A percentile compares a stretch with the other conserved stretches of the same genome.
Evolutionary conservation across 2,329 filamentous ascomycete genomes (phyloP).

Genomic region (Scolecobasidium constrictum): DNA sequence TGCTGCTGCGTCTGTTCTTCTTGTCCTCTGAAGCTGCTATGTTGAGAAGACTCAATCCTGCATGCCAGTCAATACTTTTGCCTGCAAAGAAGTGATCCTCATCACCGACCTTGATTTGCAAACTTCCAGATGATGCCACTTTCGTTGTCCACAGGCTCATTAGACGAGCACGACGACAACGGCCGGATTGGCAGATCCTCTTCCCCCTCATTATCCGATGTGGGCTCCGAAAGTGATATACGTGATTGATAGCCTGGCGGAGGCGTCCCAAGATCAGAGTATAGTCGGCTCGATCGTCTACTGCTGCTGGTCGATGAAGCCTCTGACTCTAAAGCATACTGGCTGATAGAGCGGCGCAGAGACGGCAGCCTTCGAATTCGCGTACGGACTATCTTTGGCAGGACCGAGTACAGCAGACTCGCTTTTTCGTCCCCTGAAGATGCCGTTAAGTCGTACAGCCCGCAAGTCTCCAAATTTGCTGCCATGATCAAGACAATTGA

Average conservation of each 20-base stretch:
- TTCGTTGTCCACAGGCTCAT: constrained; percentile 14
- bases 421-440: constrained; percentile 13
- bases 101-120: constrained; percentile 34
- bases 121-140: constrained; percentile 41
- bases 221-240: constrained; percentile 12
- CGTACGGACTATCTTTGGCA: constrained; percentile 42
- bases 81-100: neutral
- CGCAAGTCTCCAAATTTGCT: too few relatives aligned
- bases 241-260: constrained; percentile 24
- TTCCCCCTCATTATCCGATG: constrained; percentile 9
- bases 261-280: constrained; percentile 20
- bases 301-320: constrained; percentile 14
- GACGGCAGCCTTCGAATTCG: constrained; percentile 41
- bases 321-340: constrained; percentile 15
- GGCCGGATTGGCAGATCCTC: constrained; percentile 19
- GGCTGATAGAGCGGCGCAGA: constrained; percentile 26
- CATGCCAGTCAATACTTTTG: too few relatives aligned
- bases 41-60: constrained; percentile 37
- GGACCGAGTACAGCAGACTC: constrained; percentile 42
- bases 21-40: constrained; percentile 36
- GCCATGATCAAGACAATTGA: too few relatives aligned
- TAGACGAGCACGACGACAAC: constrained; percentile 13
- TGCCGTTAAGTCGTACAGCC: too few relatives aligned
- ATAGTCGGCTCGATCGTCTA: constrained; percentile 13
- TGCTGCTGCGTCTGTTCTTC: constrained; percentile 12